These are phyloP conservation scores for Escovopsis weberi DNA, from an alignment of 2,329 filamentous ascomycete species.

Conservation along the genomic window DNA sequence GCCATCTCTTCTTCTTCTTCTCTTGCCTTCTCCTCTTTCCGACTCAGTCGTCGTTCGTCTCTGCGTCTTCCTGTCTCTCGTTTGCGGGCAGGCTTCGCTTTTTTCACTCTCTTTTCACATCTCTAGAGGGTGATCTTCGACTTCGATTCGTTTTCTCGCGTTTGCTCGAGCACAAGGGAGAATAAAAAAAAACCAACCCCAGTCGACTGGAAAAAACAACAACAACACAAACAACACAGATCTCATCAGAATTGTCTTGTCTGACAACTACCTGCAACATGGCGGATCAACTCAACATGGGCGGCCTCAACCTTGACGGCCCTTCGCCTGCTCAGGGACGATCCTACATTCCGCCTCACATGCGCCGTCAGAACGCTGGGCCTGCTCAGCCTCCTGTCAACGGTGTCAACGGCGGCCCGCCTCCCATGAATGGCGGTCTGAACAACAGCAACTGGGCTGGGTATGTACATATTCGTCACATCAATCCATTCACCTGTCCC, in stretches of 20 bases:
- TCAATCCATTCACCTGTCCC: not conserved
- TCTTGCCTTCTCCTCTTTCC: slow-evolving; percentile 11
- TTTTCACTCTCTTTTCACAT: slow-evolving; percentile 13
- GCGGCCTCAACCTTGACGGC: slow-evolving; percentile 47
- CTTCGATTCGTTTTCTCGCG: slow-evolving; percentile 4
- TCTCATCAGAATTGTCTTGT: slow-evolving; percentile 8
- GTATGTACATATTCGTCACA: slow-evolving; percentile 17
- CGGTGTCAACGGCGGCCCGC: slow-evolving; percentile 4
- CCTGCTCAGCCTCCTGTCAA: slow-evolving; percentile 13
- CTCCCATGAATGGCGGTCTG: slow-evolving; percentile 11
- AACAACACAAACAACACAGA: not conserved
- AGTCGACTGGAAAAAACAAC: slow-evolving; percentile 1
- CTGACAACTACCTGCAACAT: slow-evolving; percentile 34
- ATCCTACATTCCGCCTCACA: slow-evolving; percentile 77
- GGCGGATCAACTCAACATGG: slow-evolving; percentile 78
- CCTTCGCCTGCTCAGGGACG: slow-evolving; percentile 27
- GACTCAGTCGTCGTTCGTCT: slow-evolving; percentile 8
- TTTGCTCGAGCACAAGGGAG: not conserved
- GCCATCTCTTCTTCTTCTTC: slow-evolving; percentile 12
- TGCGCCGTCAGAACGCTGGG: slow-evolving; percentile 39
- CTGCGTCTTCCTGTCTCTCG: slow-evolving; percentile 16
- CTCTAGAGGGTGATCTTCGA: slow-evolving; percentile 17
- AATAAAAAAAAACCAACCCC: not conserved
- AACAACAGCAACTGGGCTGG: slow-evolving; percentile 24
- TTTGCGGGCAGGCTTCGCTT: slow-evolving; percentile 14